These are phyloP conservation scores for Debaryomyces maramus DNA, from an alignment of 805 yeast species.

Conservation along the genomic window DNA sequence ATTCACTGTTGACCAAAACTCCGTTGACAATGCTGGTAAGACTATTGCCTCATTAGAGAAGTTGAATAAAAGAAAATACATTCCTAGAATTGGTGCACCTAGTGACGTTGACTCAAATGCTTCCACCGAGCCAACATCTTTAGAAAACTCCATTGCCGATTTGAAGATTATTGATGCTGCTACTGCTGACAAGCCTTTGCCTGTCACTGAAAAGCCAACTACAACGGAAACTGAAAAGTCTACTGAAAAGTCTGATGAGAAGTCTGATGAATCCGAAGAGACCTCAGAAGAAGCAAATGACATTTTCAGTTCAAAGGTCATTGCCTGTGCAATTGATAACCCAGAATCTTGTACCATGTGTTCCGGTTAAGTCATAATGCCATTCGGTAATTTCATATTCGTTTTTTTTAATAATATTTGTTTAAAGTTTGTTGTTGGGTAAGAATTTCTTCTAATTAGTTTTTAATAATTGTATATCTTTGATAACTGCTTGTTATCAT, in stretches of 20 bases:
- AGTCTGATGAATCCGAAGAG: slow-evolving; percentile 13
- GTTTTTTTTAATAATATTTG: not conserved
- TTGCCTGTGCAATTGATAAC: slow-evolving; percentile 95
- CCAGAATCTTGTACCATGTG: slow-evolving; percentile 99
- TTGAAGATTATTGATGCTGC: slow-evolving; percentile 36
- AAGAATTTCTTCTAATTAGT: slow-evolving; percentile 2
- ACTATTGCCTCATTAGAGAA: slow-evolving; percentile 40
- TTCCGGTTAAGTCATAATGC: slow-evolving; percentile 64
- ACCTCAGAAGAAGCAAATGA: slow-evolving; percentile 55
- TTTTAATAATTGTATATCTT: slow-evolving; percentile 1
- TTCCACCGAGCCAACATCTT: slow-evolving; percentile 41
- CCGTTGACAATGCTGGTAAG: slow-evolving; percentile 39
- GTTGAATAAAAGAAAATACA: slow-evolving; percentile 40
- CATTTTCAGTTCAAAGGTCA: slow-evolving; percentile 87
- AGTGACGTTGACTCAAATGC: slow-evolving; percentile 22
- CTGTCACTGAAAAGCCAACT: slow-evolving; percentile 7
- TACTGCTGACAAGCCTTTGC: no score
- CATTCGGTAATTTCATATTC: slow-evolving; percentile 3
- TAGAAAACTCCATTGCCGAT: slow-evolving; percentile 49
- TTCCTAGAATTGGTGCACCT: slow-evolving; percentile 24
- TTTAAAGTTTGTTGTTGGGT: slow-evolving; percentile 2
- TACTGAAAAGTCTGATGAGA: slow-evolving; percentile 15
- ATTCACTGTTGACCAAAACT: slow-evolving; percentile 56
- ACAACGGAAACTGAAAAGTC: slow-evolving; percentile 12
- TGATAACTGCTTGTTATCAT: not conserved